phyloP scores from a whole-genome alignment of 345 rosid species.

The Lepidium africanum region DNA sequence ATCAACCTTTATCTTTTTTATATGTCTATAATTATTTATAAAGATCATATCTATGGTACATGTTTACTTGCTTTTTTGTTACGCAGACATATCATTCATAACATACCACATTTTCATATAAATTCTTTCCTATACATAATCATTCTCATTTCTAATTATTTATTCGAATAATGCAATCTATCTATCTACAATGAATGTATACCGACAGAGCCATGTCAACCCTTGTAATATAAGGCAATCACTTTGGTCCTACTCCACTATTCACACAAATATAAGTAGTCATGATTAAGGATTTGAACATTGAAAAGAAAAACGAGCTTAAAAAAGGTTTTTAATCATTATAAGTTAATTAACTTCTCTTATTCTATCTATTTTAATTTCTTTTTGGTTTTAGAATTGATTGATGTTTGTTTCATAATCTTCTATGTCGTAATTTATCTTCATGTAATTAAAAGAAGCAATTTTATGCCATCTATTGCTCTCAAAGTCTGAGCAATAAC shows the following conservation, averaged over 20 bases:
- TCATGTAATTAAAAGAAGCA: neutral
- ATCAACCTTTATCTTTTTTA: constrained; percentile 26
- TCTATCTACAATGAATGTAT: neutral
- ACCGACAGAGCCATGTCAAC: neutral
- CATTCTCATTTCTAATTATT: constrained; percentile 8
- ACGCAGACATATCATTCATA: constrained; percentile 17
- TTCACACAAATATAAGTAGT: neutral
- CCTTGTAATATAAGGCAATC: neutral
- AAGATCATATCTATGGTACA: neutral
- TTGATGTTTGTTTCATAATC: neutral
- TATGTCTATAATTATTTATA: neutral
- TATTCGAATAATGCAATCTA: neutral
- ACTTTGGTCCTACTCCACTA: neutral
- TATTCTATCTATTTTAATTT: too few species aligned
- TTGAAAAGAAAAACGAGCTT: neutral
- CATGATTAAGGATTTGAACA: neutral
- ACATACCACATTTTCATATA: neutral
- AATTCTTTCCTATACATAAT: constrained; percentile 6
- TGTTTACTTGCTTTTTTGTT: constrained; percentile 20
- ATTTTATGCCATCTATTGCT: neutral
- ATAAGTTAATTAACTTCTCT: neutral
- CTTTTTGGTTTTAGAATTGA: too few species aligned
- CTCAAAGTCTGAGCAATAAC: neutral
- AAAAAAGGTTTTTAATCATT: neutral
- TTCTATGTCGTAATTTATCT: neutral